A percentile compares a stretch with the other conserved stretches of the same genome.
phyloP scores from a whole-genome alignment of 345 rosid genomes.

The Eucalyptus regnans region DNA sequence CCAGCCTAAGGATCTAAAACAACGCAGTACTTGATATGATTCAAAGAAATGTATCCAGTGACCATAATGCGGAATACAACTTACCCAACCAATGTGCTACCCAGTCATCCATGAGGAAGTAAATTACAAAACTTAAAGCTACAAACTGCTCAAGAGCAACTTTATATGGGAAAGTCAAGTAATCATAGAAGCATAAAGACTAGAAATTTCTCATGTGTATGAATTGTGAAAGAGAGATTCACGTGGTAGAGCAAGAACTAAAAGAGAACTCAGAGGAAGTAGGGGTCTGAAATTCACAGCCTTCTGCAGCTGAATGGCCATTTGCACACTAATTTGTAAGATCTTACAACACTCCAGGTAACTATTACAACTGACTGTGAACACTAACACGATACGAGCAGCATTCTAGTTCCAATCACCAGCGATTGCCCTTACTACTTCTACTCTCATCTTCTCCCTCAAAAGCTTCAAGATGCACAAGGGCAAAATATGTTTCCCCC shows the following conservation, averaged over 20 bases:
- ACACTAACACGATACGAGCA: neutral
- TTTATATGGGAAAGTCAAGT: neutral
- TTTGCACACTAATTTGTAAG: neutral
- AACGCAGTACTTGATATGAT: neutral
- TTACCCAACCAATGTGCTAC: neutral
- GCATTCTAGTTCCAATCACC: neutral
- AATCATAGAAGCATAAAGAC: neutral
- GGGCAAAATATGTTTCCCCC: neutral
- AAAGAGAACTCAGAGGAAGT: neutral
- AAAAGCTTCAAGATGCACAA: neutral
- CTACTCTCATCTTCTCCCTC: neutral
- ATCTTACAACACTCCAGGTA: neutral
- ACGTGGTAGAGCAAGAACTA: neutral
- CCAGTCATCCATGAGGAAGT: neutral
- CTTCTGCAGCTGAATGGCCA: neutral
- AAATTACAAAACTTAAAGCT: neutral
- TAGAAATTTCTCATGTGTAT: neutral
- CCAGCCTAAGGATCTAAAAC: neutral
- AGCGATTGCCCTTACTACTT: neutral
- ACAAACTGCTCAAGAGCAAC: neutral
- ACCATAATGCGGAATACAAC: neutral
- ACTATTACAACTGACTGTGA: neutral
- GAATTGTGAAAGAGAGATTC: neutral
- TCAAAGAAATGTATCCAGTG: neutral
- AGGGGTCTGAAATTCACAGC: neutral